Conservation (phyloP, 208 protist genomes). For the Ichthyophonus hoferi region DNA sequence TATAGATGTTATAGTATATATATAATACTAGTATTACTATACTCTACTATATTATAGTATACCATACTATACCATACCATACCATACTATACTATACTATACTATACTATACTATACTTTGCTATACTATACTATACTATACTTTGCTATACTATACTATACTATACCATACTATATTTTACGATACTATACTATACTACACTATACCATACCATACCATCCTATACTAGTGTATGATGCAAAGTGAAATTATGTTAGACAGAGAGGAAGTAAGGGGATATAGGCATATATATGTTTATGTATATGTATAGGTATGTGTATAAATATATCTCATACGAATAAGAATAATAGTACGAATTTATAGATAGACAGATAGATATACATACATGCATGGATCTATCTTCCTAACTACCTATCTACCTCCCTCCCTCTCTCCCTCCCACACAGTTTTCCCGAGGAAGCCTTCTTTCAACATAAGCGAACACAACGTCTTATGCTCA, state of each 20-base stretch:
- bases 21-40: neutral
- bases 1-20: neutral
- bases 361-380: neutral
- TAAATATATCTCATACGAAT: neutral
- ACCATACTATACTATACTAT: neutral
- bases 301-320: neutral
- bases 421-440: neutral
- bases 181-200: neutral
- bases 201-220: neutral
- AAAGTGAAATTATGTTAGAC: no score
- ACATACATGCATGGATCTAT: neutral
- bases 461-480: conserved; percentile 57
- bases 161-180: neutral
- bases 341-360: neutral
- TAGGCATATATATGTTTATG: neutral
- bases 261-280: neutral
- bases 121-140: neutral
- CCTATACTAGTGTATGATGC: no score
- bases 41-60: neutral
- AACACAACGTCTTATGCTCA: conserved; percentile 40
- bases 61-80: neutral
- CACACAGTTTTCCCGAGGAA: conserved; percentile 54
- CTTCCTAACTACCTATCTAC: neutral
- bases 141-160: neutral
- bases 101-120: neutral